phyloP scores from a whole-genome alignment of 2,329 filamentous ascomycete species.

The Cercospora janseana region DNA sequence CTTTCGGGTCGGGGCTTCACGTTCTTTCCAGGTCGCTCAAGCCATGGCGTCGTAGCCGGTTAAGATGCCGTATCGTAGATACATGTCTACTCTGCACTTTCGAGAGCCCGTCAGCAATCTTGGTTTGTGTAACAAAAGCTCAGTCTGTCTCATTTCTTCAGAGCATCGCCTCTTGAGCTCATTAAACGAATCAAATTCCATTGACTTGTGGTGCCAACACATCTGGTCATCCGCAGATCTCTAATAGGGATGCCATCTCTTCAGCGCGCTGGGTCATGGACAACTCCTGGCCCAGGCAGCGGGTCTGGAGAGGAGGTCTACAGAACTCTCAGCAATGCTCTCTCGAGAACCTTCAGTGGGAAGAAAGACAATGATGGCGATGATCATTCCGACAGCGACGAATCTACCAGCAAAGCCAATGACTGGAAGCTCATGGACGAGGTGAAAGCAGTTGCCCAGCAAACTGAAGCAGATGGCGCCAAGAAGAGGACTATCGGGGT shows the following conservation, averaged over 20 bases:
- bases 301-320: slow-evolving; percentile 25
- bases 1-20: not conserved
- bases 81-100: not conserved
- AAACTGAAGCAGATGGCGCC: slow-evolving; percentile 48
- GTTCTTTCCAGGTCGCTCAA: slow-evolving; percentile 14
- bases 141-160: slow-evolving; percentile 1
- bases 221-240: slow-evolving; percentile 6
- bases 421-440: slow-evolving; percentile 53
- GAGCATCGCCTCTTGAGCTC: slow-evolving; percentile 1
- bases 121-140: slow-evolving; percentile 4
- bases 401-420: slow-evolving; percentile 37
- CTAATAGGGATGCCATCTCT: slow-evolving; percentile 6
- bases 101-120: not conserved
- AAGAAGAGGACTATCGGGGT: slow-evolving; percentile 58
- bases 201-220: slow-evolving; percentile 9
- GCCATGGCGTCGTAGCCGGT: slow-evolving; percentile 3
- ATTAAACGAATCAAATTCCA: not conserved
- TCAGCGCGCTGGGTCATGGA: slow-evolving; percentile 16
- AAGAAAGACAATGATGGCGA: slow-evolving; percentile 10
- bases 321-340: slow-evolving; percentile 22
- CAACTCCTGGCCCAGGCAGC: slow-evolving; percentile 17
- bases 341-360: slow-evolving; percentile 19
- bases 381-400: slow-evolving; percentile 10
- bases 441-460: slow-evolving; percentile 46
- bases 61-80: no score